phyloP scores from a whole-genome alignment of 345 rosid genomes.

The Microthlaspi erraticum region DNA sequence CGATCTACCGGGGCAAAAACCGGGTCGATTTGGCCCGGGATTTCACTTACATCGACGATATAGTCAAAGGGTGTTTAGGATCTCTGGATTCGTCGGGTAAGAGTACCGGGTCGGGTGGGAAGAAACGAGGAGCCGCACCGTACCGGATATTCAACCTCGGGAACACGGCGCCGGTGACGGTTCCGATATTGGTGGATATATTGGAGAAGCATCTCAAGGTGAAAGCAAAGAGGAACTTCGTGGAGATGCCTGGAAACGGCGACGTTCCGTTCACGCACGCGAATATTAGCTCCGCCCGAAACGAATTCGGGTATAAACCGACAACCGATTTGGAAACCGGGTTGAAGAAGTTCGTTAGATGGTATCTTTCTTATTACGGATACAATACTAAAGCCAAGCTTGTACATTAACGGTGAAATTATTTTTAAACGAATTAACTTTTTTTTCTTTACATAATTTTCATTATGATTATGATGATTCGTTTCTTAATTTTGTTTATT shows the following conservation, averaged over 20 bases:
- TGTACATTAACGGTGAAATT: conserved; percentile 46
- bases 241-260: conserved; percentile 90
- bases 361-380: conserved; percentile 83
- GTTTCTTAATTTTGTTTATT: conserved; percentile 11
- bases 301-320: conserved; percentile 73
- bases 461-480: conserved; percentile 23
- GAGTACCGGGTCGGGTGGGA: conserved; percentile 87
- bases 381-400: conserved; percentile 59
- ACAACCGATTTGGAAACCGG: conserved; percentile 89
- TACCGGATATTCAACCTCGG: conserved; percentile 75
- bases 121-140: conserved; percentile 68
- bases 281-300: conserved; percentile 69
- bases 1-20: conserved; percentile 70
- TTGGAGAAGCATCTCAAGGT: conserved; percentile 70
- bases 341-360: conserved; percentile 75
- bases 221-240: conserved; percentile 63
- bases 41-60: conserved; percentile 83
- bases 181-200: conserved; percentile 66
- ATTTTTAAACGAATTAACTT: conserved; percentile 20
- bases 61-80: conserved; percentile 78
- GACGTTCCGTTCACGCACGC: conserved; percentile 93
- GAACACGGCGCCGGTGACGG: conserved; percentile 84
- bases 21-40: conserved; percentile 74
- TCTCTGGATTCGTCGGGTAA: conserved; percentile 68
- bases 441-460: neutral